Base-by-base conservation (phyloP, 805 yeast genomes). In the Saturnispora dispora region DNA sequence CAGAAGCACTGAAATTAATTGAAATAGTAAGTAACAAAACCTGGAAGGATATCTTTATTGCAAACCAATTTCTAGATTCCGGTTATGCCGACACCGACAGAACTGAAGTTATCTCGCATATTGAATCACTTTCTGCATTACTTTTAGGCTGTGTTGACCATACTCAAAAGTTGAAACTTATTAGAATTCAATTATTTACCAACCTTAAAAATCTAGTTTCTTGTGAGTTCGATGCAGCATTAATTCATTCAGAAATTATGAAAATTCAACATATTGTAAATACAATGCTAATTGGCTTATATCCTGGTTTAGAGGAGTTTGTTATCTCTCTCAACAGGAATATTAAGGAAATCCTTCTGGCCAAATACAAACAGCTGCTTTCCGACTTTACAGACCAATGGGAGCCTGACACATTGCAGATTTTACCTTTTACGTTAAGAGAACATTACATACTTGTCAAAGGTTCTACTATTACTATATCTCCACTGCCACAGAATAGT, bases 401-500 rank as follows among this genome's bases (percentile, higher is more conserved):
- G 56, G 11, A 17, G 3, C 27, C 58, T 76, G 25, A 52, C 76
- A 6, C 57, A 1, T 13, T 22, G 1, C 25, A 22, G 20, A 45
- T 45, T 33, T 8, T 36, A 5, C 33, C 30, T 10, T 37, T 37
- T 17, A 15, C n/a, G 2, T 0, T 11, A 2, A 40, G 22, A 18
- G 15, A 32, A 3, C 81, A 75, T 56, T 60, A 58, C 2, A 60
- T 80, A 3, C 36, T 63, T 0, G 64, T 74, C 23, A 68, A 67
- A 35, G 70, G 73, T 45, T 68, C 68, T 32, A 52, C 62, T 0
- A 64, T 81, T 28, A 48, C 52, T 3, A 57, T 77, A 3, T 27
- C 53, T 0, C 84, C 85, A 0, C 60, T 72, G 0, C 55, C 79
- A 0, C 72, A 68, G 33, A 20, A 42, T 0, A 58, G 77, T 0